Conservation (phyloP, 441 rosid species). For the Syzygium syzygioides region DNA sequence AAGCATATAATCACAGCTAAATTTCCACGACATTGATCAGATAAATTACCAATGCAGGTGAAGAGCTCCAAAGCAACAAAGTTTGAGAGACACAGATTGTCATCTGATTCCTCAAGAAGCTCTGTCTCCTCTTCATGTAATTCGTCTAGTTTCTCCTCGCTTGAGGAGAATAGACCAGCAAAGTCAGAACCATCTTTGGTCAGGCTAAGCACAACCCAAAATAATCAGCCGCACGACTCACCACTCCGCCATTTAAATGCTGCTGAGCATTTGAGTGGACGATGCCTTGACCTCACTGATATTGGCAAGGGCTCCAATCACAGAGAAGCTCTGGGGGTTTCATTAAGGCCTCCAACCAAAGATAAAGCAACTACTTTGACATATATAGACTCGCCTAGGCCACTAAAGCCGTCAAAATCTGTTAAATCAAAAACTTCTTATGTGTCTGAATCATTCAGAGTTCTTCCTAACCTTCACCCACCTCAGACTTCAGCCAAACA, state of each 20-base stretch:
- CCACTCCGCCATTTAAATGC: conserved; percentile 25
- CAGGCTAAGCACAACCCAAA: conserved; percentile 22
- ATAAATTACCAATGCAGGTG: conserved; percentile 46
- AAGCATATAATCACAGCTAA: not conserved
- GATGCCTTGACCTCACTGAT: conserved; percentile 45
- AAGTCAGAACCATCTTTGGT: conserved; percentile 36
- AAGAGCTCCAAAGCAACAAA: conserved; percentile 34
- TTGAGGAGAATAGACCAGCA: conserved; percentile 43
- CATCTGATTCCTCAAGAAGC: conserved; percentile 68
- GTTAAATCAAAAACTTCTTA: conserved; percentile 30
- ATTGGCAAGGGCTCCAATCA: conserved; percentile 55
- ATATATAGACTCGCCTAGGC: conserved; percentile 67
- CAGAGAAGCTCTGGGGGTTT: conserved; percentile 48
- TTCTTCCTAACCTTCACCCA: conserved; percentile 29
- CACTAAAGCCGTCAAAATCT: conserved; percentile 41
- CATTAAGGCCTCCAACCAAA: conserved; percentile 31
- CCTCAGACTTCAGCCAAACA: conserved; percentile 24
- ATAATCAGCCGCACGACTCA: conserved; percentile 17
- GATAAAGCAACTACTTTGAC: conserved; percentile 35
- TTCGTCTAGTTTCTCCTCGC: conserved; percentile 68
- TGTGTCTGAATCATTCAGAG: conserved; percentile 38
- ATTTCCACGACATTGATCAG: conserved; percentile 1
- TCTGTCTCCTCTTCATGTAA: conserved; percentile 73
- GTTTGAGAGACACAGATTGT: conserved; percentile 45
- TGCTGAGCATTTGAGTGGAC: conserved; percentile 24